Base-by-base conservation (phyloP, 371 early-diverging fungal species). In the Mortierella sp. region DNA sequence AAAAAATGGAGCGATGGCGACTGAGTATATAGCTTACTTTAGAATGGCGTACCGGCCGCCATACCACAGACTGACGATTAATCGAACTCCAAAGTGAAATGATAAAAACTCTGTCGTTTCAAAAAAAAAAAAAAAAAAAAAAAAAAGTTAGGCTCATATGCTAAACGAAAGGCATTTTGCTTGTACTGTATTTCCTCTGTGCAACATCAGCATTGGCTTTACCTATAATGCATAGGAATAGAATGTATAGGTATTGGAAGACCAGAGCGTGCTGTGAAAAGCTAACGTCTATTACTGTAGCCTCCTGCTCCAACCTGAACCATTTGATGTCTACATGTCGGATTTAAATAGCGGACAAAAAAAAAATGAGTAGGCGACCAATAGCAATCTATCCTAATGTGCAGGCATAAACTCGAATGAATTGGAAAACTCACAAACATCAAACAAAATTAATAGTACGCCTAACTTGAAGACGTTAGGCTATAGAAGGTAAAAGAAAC, bases 381-480 rank as follows among this genome's bases (percentile, higher is more conserved):
- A 45, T 16, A 45, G 5, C 18, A 45, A 45, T 12, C 45, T 16
- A 45, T 12, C 45, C 12, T 45, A 35, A 35, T 45, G 45, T 11
- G 16, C 45, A 18, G 12, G 12, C 35, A 35, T 35, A 35, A 35
- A 3, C 35, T 35, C 3, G 35, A 35, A 35, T 35, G 35, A 8
- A 45, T 16, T 18, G 45, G 8, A 22, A 22, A 40, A 20, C 79
- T 64, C 87, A 93, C 93, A 97, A 43, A 97, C 96, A 87, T 97
- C 97, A 81, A 97, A 97, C 14, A 97, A 84, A 24, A 96, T 86
- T 60, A 96, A 81, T 10, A 97, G 87, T 0, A 97, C 83, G 11
- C 92, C 94, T 54, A 97, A 89, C 66, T 95, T 94, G 67, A 90
- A 70, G 16, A 96, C 90, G 70, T 90, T 91, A 28, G 88, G 87